Conservation (phyloP, 2,329 filamentous ascomycete genomes). For the Drechslerella coelobrocha region DNA sequence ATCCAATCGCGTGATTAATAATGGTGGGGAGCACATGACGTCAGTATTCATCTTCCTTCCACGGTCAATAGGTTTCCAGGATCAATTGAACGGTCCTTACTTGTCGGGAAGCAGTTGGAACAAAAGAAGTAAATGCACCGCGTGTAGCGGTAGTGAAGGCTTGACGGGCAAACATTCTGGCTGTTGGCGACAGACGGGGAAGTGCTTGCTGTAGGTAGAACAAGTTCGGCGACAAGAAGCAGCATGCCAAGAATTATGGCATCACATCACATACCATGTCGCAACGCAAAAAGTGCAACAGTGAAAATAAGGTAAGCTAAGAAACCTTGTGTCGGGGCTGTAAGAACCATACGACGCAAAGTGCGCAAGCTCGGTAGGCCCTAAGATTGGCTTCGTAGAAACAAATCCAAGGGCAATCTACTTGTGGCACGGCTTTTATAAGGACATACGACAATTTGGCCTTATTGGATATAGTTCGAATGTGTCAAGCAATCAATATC, state of each 20-base stretch:
- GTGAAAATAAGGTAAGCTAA: too few species aligned
- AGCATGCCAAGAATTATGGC: neutral
- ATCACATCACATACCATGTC: conserved; percentile 37
- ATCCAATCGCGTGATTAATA: neutral
- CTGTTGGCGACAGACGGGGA: conserved; percentile 2
- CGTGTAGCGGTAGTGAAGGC: conserved; percentile 42
- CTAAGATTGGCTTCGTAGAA: too few species aligned
- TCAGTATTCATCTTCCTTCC: conserved; percentile 12
- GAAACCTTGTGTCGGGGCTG: too few species aligned
- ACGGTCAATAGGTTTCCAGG: neutral
- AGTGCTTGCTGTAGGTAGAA: neutral
- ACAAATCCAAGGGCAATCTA: too few species aligned
- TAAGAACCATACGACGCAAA: too few species aligned
- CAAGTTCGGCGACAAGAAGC: conserved; percentile 8
- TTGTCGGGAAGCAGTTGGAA: conserved; percentile 27
- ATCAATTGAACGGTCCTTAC: conserved; percentile 20
- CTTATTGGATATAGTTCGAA: too few species aligned
- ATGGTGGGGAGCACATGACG: conserved; percentile 25
- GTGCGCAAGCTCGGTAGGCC: too few species aligned
- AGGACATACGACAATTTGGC: too few species aligned
- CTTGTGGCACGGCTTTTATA: too few species aligned
- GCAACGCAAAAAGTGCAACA: conserved; percentile 45
- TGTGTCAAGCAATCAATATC: too few species aligned
- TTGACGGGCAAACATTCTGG: conserved; percentile 46
- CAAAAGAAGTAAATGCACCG: conserved; percentile 31